A percentile compares a stretch with the other conserved stretches of the same genome.
These are phyloP conservation scores for Podila epicladia DNA, from an alignment of 192 early-diverging fungal genomes.

Conservation along the genomic window DNA sequence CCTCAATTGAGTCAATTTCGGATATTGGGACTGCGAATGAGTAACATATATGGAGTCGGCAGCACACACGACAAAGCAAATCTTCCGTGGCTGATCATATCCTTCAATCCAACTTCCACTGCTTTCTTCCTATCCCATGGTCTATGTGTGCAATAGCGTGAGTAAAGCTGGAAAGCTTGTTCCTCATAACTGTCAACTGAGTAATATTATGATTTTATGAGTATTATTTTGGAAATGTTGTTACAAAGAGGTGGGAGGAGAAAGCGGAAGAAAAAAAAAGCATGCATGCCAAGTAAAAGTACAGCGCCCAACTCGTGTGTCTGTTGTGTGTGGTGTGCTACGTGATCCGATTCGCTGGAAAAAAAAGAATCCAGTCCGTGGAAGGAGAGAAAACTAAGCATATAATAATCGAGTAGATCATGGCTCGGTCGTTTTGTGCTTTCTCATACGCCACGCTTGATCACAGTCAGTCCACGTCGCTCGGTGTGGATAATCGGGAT, in stretches of 20 bases:
- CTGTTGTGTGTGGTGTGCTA: neutral
- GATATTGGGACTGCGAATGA: neutral
- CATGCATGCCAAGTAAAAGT: too few relatives aligned
- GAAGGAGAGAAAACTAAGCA: neutral
- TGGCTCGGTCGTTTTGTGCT: neutral
- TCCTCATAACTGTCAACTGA: too few relatives aligned
- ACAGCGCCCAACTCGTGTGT: too few relatives aligned
- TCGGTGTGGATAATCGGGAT: conserved; percentile 44
- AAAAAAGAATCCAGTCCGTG: conserved; percentile 5
- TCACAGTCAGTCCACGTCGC: conserved; percentile 39
- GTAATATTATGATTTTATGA: too few relatives aligned
- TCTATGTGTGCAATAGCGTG: too few relatives aligned
- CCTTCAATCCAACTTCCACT: too few relatives aligned
- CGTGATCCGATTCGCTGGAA: conserved; percentile 5
- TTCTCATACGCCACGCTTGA: conserved; percentile 37
- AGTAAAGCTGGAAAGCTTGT: too few relatives aligned
- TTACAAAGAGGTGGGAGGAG: too few relatives aligned
- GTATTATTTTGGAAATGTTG: too few relatives aligned
- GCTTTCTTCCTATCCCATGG: too few relatives aligned
- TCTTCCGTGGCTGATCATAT: neutral
- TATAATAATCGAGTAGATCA: neutral
- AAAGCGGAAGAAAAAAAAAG: too few relatives aligned
- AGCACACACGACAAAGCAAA: too few relatives aligned
- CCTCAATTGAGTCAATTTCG: neutral
- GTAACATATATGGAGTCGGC: neutral